These are phyloP conservation scores for Daldinia sp. DNA, from an alignment of 2,329 filamentous ascomycete species.

Conservation along the genomic window DNA sequence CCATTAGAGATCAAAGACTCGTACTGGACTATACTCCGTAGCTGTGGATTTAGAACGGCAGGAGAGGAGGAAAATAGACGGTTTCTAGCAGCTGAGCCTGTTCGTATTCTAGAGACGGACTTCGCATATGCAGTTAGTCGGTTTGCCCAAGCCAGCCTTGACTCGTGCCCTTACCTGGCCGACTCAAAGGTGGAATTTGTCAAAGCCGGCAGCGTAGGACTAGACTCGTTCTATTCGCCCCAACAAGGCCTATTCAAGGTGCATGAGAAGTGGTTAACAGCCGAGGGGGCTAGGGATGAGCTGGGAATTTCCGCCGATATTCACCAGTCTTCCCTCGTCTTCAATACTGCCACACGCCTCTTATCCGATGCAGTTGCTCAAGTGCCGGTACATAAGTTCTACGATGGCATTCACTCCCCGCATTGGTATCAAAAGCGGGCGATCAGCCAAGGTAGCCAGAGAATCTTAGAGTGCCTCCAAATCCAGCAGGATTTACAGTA, in stretches of 20 bases:
- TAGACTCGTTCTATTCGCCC: not conserved
- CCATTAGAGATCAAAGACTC: not conserved
- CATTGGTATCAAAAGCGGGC: slow-evolving; percentile 17
- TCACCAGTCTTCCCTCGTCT: not conserved
- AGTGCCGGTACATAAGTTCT: not conserved
- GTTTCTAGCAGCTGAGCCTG: not conserved
- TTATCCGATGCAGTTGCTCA: slow-evolving; percentile 25
- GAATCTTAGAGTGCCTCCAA: slow-evolving; percentile 19
- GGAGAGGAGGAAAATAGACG: not conserved
- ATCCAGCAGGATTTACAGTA: slow-evolving; percentile 11
- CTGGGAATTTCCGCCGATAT: slow-evolving; percentile 8
- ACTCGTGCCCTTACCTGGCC: not conserved
- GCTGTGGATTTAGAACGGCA: not conserved
- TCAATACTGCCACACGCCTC: slow-evolving; percentile 16
- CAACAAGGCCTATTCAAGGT: slow-evolving; percentile 19
- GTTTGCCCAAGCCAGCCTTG: not conserved
- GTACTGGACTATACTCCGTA: not conserved
- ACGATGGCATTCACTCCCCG: not conserved
- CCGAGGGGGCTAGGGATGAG: not conserved
- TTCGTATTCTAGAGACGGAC: not conserved
- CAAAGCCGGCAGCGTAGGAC: not conserved
- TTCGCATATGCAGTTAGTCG: not conserved
- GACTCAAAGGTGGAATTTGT: not conserved
- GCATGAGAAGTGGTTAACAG: slow-evolving; percentile 33
- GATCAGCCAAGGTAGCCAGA: slow-evolving; percentile 20